Evolutionary conservation across 192 early-diverging fungal species (phyloP).

Genomic region (Kappamyces sp.): DNA sequence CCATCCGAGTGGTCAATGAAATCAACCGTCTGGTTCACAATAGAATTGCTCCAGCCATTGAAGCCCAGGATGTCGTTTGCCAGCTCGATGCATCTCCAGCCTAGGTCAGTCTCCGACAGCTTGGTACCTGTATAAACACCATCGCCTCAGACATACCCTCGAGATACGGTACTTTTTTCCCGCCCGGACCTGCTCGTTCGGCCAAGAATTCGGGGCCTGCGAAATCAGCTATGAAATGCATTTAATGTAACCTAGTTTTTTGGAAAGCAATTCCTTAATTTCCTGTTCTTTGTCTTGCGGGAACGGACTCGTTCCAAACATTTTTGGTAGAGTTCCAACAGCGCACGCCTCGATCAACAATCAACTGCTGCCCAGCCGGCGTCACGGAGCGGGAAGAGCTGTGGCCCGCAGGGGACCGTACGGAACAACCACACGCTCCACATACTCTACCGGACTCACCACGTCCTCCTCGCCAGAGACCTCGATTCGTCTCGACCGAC

Average conservation of each 20-base stretch:
- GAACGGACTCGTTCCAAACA: too few species aligned
- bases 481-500: too few species aligned
- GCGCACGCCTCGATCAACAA: too few species aligned
- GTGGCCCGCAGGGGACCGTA: too few species aligned
- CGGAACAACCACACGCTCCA: too few species aligned
- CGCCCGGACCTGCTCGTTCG: slow-evolving; percentile 63
- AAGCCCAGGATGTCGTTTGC: slow-evolving; percentile 96
- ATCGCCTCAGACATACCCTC: slow-evolving; percentile 13
- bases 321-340: too few species aligned
- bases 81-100: slow-evolving; percentile 72
- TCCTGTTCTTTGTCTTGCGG: too few species aligned
- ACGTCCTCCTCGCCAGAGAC: too few species aligned
- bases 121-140: slow-evolving; percentile 25
- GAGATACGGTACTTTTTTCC: slow-evolving; percentile 17
- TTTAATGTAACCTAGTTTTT: slow-evolving; percentile 1
- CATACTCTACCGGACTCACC: too few species aligned
- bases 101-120: slow-evolving; percentile 70
- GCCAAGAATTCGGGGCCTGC: slow-evolving; percentile 62
- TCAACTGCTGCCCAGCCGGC: too few species aligned
- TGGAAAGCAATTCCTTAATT: neutral
- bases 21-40: slow-evolving; percentile 72
- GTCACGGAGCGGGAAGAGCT: too few species aligned
- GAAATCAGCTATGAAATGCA: neutral
- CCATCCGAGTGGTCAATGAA: slow-evolving; percentile 60
- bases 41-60: slow-evolving; percentile 78